Evolutionary conservation across 805 yeast genomes (phyloP).

Genomic region (Komagataella pseudopastoris): DNA sequence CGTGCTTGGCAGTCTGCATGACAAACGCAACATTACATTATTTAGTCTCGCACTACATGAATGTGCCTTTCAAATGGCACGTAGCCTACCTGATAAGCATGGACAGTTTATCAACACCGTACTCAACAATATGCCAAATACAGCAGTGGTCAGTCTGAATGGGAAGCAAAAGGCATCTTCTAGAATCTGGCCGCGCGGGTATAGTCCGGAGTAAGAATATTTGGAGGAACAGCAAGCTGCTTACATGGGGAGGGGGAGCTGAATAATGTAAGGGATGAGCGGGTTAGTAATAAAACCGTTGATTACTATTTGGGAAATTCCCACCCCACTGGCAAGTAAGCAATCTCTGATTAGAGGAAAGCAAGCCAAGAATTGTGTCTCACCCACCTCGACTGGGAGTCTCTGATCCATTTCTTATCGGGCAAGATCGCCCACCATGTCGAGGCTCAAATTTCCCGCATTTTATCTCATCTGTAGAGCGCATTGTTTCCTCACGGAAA

Average conservation of each 20-base stretch:
- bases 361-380: background rate
- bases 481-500: background rate
- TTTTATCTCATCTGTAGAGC: background rate
- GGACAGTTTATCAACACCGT: background rate
- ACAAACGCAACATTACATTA: background rate
- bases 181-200: no score
- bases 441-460: background rate
- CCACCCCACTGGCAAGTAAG: background rate
- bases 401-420: background rate
- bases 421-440: background rate
- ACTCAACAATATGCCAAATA: background rate
- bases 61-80: background rate
- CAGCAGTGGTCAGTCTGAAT: no score
- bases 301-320: background rate
- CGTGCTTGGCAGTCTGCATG: background rate
- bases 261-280: background rate
- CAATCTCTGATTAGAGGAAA: background rate
- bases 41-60: background rate
- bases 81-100: background rate
- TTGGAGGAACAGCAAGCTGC: no score
- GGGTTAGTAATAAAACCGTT: background rate
- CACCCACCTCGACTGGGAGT: background rate
- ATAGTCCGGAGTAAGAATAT: no score
- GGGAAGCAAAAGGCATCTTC: no score
- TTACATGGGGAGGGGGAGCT: background rate